phyloP scores from a whole-genome alignment of 768 basidiomycete genomes.

The Collybia nuda region DNA sequence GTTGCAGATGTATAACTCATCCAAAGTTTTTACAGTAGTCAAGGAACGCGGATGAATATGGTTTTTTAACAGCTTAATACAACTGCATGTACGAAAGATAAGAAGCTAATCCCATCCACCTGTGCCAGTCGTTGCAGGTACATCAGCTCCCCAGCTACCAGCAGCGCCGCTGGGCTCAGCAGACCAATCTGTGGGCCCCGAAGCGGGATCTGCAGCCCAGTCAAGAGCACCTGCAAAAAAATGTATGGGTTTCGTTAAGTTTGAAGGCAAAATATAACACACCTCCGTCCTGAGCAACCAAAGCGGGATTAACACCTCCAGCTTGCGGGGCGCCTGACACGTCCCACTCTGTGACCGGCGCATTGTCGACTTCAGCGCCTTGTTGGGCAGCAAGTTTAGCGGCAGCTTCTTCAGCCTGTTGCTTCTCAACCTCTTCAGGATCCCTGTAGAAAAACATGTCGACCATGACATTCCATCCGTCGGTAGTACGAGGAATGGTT shows the following conservation, averaged over 20 bases:
- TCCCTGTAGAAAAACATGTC: constrained; percentile 99
- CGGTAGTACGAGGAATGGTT: constrained; percentile 85
- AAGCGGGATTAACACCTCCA: constrained; percentile 75
- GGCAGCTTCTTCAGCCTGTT: constrained; percentile 90
- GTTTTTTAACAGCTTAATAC: too few species aligned
- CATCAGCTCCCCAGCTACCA: constrained; percentile 45
- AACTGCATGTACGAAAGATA: constrained; percentile 9
- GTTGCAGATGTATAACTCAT: too few species aligned
- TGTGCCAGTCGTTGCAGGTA: constrained; percentile 21
- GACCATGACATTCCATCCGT: constrained; percentile 98
- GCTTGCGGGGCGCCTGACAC: constrained; percentile 63
- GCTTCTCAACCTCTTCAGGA: constrained; percentile 98
- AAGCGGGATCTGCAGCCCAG: constrained; percentile 73
- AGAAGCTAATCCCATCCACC: constrained; percentile 38
- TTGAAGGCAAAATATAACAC: constrained; percentile 23
- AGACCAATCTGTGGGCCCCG: constrained; percentile 76
- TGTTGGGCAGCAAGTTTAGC: constrained; percentile 74
- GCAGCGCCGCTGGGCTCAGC: constrained; percentile 67
- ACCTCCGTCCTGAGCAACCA: constrained; percentile 61
- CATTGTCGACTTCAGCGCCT: constrained; percentile 47
- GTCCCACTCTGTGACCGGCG: constrained; percentile 69
- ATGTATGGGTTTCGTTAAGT: background rate
- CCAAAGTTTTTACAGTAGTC: too few species aligned
- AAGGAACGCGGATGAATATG: too few species aligned
- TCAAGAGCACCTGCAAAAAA: constrained; percentile 67